Conservation (phyloP, 768 basidiomycete species). For the Xerocomus brunneocitrinus region DNA sequence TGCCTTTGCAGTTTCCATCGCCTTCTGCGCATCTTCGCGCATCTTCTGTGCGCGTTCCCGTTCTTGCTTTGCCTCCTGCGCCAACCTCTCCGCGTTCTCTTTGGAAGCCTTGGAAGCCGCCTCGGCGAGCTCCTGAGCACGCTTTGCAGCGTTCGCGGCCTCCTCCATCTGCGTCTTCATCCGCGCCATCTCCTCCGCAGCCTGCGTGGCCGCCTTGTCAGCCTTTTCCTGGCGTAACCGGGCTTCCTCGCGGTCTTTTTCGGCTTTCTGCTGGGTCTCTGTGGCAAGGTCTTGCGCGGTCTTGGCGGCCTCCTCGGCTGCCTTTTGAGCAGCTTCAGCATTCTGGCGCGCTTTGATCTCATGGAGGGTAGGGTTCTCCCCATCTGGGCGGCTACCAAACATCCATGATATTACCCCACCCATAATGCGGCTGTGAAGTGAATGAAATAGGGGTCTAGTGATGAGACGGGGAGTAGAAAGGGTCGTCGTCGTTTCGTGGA, state of each 20-base stretch:
- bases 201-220: background rate
- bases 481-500: background rate
- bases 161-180: constrained; percentile 16
- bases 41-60: constrained; percentile 9
- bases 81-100: constrained; percentile 17
- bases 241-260: constrained; percentile 8
- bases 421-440: constrained; percentile 2
- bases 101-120: constrained; percentile 7
- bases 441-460: background rate
- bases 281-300: constrained; percentile 1
- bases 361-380: constrained; percentile 7
- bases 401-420: constrained; percentile 3
- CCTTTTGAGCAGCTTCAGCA: constrained; percentile 9
- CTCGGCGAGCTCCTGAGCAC: constrained; percentile 9
- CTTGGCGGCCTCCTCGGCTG: constrained; percentile 5
- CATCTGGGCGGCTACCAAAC: constrained; percentile 7
- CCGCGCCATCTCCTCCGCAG: constrained; percentile 1
- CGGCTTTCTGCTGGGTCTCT: constrained; percentile 4
- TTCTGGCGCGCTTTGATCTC: constrained; percentile 7
- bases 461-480: background rate
- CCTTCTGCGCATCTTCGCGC: constrained; percentile 15
- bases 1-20: constrained; percentile 9
- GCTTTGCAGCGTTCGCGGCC: background rate
- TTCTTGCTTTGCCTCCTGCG: constrained; percentile 12
- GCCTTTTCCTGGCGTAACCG: constrained; percentile 10